phyloP scores from a whole-genome alignment of 2,329 filamentous ascomycete species.

The Trichoderma semiorbis region DNA sequence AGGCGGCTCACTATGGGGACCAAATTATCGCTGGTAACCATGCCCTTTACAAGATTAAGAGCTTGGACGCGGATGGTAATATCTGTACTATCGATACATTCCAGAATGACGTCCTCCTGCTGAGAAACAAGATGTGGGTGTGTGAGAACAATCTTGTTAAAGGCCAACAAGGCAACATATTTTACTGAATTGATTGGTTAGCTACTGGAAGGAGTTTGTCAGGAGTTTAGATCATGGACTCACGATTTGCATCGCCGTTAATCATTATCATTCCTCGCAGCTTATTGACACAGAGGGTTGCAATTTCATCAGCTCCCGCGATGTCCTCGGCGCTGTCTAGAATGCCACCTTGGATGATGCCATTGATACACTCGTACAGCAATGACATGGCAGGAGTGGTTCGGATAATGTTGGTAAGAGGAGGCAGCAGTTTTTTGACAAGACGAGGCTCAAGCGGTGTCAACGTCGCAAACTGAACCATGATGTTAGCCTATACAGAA shows the following conservation, averaged over 20 bases:
- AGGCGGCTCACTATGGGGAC: slow-evolving; percentile 80
- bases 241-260: slow-evolving; percentile 88
- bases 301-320: slow-evolving; percentile 84
- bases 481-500: slow-evolving; percentile 61
- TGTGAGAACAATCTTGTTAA: slow-evolving; percentile 88
- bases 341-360: slow-evolving; percentile 95
- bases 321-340: slow-evolving; percentile 77
- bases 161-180: slow-evolving; percentile 92
- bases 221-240: slow-evolving; percentile 34
- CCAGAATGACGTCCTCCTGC: slow-evolving; percentile 93
- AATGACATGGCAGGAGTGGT: slow-evolving; percentile 98
- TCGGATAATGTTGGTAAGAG: slow-evolving; percentile 86
- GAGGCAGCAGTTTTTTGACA: slow-evolving; percentile 85
- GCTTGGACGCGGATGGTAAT: slow-evolving; percentile 94
- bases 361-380: slow-evolving; percentile 96
- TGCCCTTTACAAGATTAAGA: slow-evolving; percentile 84
- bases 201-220: background rate
- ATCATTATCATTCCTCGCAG: slow-evolving; percentile 90
- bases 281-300: slow-evolving; percentile 86
- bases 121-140: slow-evolving; percentile 85
- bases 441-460: slow-evolving; percentile 89
- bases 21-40: slow-evolving; percentile 87
- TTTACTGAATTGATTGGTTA: slow-evolving; percentile 60
- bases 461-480: slow-evolving; percentile 79
- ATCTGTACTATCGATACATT: slow-evolving; percentile 92